Conservation (phyloP, 257 asterid genomes). For the Solanum sejunctum region DNA sequence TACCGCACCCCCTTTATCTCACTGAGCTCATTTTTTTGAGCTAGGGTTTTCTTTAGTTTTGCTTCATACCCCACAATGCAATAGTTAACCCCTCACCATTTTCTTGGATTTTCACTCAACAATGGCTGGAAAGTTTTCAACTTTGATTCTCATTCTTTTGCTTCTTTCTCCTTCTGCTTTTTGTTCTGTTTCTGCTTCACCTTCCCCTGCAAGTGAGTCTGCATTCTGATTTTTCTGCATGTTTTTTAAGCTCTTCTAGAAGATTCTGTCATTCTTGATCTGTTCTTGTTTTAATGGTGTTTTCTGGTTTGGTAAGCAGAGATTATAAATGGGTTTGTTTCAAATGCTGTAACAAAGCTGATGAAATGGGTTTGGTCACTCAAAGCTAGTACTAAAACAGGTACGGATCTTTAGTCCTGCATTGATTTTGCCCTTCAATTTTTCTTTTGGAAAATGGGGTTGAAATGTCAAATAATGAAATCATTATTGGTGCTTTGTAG, state of each 20-base stretch:
- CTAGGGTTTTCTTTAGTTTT: constrained; percentile 2
- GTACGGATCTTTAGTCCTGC: constrained; percentile 26
- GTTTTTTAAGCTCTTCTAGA: neutral
- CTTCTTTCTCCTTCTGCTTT: constrained; percentile 34
- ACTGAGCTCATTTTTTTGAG: constrained; percentile 15
- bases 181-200: constrained; percentile 41
- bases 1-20: neutral
- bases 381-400: constrained; percentile 62
- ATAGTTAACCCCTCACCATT: constrained; percentile 1
- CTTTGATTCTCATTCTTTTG: constrained; percentile 36
- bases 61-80: neutral
- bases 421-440: constrained; percentile 1
- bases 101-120: constrained; percentile 1
- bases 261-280: constrained; percentile 29
- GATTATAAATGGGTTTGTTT: constrained; percentile 61
- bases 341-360: constrained; percentile 57
- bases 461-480: neutral
- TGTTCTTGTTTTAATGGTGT: neutral
- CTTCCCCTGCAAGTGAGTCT: constrained; percentile 74
- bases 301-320: constrained; percentile 24
- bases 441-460: neutral
- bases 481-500: constrained; percentile 21
- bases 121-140: constrained; percentile 17
- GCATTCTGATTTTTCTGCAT: neutral
- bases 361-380: constrained; percentile 75